These are phyloP conservation scores for Gynochthodes officinalis DNA, from an alignment of 257 asterid species.

Conservation along the genomic window DNA sequence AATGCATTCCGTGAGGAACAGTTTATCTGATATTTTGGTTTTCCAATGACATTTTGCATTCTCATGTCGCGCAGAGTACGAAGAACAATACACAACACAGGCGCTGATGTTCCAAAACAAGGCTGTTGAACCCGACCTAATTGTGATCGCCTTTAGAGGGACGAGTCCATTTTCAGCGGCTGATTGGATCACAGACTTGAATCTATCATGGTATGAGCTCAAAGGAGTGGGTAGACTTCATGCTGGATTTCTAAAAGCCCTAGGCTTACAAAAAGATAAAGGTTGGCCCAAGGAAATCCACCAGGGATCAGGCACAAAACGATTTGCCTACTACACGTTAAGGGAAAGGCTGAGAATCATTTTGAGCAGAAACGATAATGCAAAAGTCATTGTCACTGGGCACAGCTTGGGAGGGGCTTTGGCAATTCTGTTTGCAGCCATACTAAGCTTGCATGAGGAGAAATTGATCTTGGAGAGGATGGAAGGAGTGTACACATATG, in stretches of 20 bases:
- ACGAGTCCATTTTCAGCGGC: slow-evolving; percentile 51
- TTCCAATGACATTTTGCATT: too few relatives aligned
- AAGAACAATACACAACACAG: slow-evolving; percentile 34
- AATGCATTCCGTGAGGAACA: too few relatives aligned
- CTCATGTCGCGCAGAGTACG: slow-evolving; percentile 33
- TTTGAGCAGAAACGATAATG: slow-evolving; percentile 28
- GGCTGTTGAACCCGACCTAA: slow-evolving; percentile 27
- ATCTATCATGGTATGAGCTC: slow-evolving; percentile 66
- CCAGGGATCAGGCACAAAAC: slow-evolving; percentile 8
- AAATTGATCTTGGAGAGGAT: slow-evolving; percentile 36
- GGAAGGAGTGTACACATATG: slow-evolving; percentile 78
- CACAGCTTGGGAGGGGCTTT: slow-evolving; percentile 81
- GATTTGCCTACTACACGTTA: slow-evolving; percentile 54
- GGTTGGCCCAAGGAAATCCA: slow-evolving; percentile 53
- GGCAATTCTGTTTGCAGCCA: slow-evolving; percentile 45
- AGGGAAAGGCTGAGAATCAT: slow-evolving; percentile 39
- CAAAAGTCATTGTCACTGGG: slow-evolving; percentile 54
- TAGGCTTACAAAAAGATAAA: slow-evolving; percentile 48
- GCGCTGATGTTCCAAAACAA: slow-evolving; percentile 51
- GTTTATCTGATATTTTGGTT: too few relatives aligned
- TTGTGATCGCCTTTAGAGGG: slow-evolving; percentile 62
- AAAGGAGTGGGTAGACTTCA: slow-evolving; percentile 48
- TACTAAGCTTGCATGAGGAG: slow-evolving; percentile 53
- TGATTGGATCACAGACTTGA: slow-evolving; percentile 56
- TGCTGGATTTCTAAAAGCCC: slow-evolving; percentile 59